Base-by-base conservation (phyloP, 768 basidiomycete species). In the Boletus rubroflammeus region DNA sequence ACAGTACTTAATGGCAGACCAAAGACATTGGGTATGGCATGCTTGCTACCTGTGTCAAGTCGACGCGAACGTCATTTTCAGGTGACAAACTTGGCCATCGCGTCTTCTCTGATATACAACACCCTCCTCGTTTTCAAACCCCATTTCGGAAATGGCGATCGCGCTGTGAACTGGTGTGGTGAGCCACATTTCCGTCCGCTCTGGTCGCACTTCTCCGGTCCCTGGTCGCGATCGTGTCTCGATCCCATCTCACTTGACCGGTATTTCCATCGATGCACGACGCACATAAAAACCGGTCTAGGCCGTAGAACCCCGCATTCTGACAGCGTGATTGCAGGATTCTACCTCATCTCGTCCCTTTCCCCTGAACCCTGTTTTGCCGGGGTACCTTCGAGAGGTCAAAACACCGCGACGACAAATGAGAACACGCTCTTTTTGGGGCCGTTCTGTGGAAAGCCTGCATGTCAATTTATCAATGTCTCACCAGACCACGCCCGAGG, bases 141-240 rank as follows among this genome's bases (percentile, higher is more conserved):
- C 25, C 73, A 81, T 63, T 93, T 90, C 61, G 91, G 90, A 28
- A 62, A 64, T 34, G 74, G 70, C 5, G 73, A 80, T 35, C 80
- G 83, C 50, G 82, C 88, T 3, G 90, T 96, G 21, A 96, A 96
- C 66, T 98, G 94, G 95, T 87, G 87, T 75, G 95, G 95, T 94
- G 62, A 74, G 90, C 72, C 28, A 7, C 34, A 21, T 25, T n/a
- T 52, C 21, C 49, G 28, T 50, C 35, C 26, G 25, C 26, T 36
- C n/a, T 55, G 31, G 36, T 54, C 41, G 21, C 48, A 26, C 50
- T 38, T 34, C n/a, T 31, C 21, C n/a, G 34, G 41, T 42, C 34
- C 39, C 42, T 41, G 25, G 38, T 51, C 34, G 23, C 21, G 36
- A 26, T 48, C 47, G 9, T 34, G 26, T 31, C 51, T 49, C 26